Evolutionary conservation across 345 rosid species (phyloP).

Genomic region (Citrus inodora): DNA sequence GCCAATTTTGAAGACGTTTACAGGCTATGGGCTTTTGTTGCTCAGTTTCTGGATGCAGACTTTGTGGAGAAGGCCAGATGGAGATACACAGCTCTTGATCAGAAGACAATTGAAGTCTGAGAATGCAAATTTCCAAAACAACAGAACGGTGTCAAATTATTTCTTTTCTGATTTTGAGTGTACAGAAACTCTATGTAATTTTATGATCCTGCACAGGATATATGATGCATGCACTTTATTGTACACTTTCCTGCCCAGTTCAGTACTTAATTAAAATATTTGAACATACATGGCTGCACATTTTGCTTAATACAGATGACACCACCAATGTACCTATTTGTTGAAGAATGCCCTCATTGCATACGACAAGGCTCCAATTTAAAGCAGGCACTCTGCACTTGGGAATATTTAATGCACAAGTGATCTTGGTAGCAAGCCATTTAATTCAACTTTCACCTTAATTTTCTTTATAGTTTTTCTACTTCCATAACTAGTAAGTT

Average conservation of each 20-base stretch:
- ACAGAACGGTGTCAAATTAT: not conserved
- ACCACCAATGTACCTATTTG: not conserved
- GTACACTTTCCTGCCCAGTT: not conserved
- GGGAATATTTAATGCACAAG: too few species aligned
- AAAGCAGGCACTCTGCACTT: not conserved
- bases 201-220: not conserved
- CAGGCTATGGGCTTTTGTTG: slow-evolving; percentile 81
- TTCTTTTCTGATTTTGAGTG: not conserved
- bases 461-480: not conserved
- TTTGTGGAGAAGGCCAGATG: slow-evolving; percentile 82
- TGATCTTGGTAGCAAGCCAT: too few species aligned
- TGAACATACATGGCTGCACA: not conserved
- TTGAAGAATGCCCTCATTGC: not conserved
- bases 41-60: slow-evolving; percentile 85
- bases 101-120: slow-evolving; percentile 60
- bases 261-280: not conserved
- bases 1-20: slow-evolving; percentile 76
- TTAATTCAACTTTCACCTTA: too few species aligned
- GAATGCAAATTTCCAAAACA: not conserved
- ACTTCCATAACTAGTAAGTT: not conserved
- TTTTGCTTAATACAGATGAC: not conserved
- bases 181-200: not conserved
- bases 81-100: slow-evolving; percentile 69
- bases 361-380: not conserved
- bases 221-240: not conserved